Evolutionary conservation across 257 asterid genomes (phyloP), one percentile per base, ranked within the genome.

Genomic region (Penstemon davidsonii): DNA sequence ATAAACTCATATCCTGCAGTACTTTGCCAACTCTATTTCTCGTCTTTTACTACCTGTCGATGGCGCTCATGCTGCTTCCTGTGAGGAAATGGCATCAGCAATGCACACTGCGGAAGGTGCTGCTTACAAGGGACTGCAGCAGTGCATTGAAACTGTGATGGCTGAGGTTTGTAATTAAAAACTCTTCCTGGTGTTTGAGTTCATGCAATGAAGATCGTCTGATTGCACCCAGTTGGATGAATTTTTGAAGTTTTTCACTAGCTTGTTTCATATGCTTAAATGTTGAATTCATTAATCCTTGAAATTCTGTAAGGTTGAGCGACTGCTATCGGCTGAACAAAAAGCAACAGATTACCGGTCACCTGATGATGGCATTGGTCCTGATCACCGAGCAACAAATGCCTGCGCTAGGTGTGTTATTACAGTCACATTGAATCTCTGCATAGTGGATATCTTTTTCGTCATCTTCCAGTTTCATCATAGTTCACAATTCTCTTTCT

Each of bases 51-150:
- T 91, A 50, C 95, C 97, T 3, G 96, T 94, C 80, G 99, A 94
- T 74, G 96, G 96, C 69, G 96, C 96, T n/a, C 97, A 94, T 82
- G 96, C 96, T 73, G 94, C 99, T 77, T 82, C 96, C 56, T 91
- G 94, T 58, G 97, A 94, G 83, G 99, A 94, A 85, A 94, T 94
- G 99, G 86, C 97, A 62, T 72, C 96, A 42, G 95, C 99, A 39
- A 85, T 94, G 97, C 81, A 97, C 67, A 87, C 81, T 77, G 99
- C 97, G 11, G 99, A 94, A 81, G 91, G 93, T 78, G 92, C 96
- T 74, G 96, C 97, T 66, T 81, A 88, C 84, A 94, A 91, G 90
- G 99, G 99, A 56, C 97, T 94, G 74, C 96, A 94, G 69, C 99
- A 88, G 72, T 94, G 99, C 80, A 88, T 94, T 71, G 97, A 91